These are phyloP conservation scores for Eucalyptus curtisii DNA, from an alignment of 345 rosid species.

Conservation along the genomic window DNA sequence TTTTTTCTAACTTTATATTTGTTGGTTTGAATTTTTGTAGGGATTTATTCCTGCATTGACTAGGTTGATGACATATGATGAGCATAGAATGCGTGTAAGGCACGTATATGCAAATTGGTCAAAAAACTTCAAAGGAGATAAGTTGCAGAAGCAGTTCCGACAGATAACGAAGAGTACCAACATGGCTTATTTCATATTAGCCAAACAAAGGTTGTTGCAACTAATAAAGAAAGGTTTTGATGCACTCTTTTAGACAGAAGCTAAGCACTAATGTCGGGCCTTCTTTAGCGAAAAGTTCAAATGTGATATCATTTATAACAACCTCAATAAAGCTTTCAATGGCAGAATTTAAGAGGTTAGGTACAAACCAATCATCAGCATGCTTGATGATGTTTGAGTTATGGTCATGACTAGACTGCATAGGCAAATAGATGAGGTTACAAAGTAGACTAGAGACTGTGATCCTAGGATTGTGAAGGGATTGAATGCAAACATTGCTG, in stretches of 20 bases:
- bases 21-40: no score
- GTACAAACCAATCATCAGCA: no score
- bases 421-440: no score
- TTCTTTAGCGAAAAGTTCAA: no score
- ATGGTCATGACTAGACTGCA: no score
- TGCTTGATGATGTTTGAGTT: rapidly evolving
- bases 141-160: rapidly evolving
- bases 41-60: rapidly evolving
- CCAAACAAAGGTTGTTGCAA: rapidly evolving
- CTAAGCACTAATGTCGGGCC: rapidly evolving
- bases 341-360: rapidly evolving
- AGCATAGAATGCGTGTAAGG: rapidly evolving
- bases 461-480: rapidly evolving
- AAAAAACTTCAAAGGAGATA: no score
- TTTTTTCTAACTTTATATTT: no score
- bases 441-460: rapidly evolving
- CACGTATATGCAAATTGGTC: rapidly evolving
- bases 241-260: rapidly evolving
- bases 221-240: rapidly evolving
- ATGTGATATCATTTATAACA: no score
- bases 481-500: rapidly evolving
- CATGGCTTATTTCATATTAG: no score
- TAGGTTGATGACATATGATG: rapidly evolving
- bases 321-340: no score
- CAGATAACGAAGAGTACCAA: rapidly evolving